Conservation (phyloP, 2,329 filamentous ascomycete species). For the Neodidymelliopsis sp. region DNA sequence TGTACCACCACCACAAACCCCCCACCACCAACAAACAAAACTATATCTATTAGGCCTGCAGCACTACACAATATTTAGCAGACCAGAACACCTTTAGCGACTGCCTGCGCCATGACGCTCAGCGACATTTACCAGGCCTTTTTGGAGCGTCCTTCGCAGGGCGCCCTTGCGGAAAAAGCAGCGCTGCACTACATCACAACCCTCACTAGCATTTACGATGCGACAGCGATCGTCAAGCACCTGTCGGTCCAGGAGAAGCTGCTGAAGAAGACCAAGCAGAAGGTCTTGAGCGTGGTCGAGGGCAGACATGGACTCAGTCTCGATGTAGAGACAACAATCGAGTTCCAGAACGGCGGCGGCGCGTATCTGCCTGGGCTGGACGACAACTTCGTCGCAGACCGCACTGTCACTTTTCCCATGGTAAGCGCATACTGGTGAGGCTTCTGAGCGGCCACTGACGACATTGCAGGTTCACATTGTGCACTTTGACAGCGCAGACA, state of each 20-base stretch:
- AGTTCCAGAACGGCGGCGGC: constrained; percentile 83
- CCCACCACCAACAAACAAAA: constrained; percentile 11
- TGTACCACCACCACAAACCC: constrained; percentile 13
- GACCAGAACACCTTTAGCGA: constrained; percentile 2
- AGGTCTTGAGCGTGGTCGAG: constrained; percentile 77
- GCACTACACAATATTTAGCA: constrained; percentile 13
- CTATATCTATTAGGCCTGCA: constrained; percentile 11
- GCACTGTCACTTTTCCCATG: constrained; percentile 78
- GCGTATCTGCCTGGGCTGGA: constrained; percentile 88
- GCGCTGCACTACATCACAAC: constrained; percentile 85
- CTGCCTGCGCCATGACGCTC: constrained; percentile 32
- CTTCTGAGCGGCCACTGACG: constrained; percentile 14
- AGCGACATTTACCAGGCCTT: constrained; percentile 56
- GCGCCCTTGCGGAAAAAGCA: constrained; percentile 55
- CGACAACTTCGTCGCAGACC: constrained; percentile 91
- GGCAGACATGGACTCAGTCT: constrained; percentile 72
- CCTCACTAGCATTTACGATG: constrained; percentile 74
- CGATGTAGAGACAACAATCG: constrained; percentile 82
- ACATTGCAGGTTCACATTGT: constrained; percentile 72
- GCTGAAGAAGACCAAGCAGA: constrained; percentile 84
- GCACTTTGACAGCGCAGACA: constrained; percentile 75
- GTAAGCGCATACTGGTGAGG: constrained; percentile 61
- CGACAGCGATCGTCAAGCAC: constrained; percentile 83
- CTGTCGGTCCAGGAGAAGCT: constrained; percentile 73
- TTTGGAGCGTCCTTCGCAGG: constrained; percentile 53